Conservation (phyloP, 352 stramenopile genomes). For the Peronospora tabacina region DNA sequence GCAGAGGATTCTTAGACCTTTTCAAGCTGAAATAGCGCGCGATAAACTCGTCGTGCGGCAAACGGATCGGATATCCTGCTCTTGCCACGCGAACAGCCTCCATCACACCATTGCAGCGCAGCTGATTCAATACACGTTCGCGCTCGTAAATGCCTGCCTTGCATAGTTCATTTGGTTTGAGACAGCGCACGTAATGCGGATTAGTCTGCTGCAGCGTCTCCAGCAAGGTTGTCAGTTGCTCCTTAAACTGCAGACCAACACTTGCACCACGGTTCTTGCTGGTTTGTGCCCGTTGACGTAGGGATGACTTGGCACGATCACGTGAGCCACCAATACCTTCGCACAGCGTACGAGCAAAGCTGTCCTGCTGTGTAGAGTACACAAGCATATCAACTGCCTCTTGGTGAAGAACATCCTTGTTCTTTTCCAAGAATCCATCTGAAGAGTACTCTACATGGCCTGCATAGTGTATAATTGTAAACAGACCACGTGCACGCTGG, state of each 20-base stretch:
- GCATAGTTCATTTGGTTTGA: conserved; percentile 85
- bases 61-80: conserved; percentile 74
- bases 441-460: conserved; percentile 75
- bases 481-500: conserved; percentile 59
- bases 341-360: conserved; percentile 63
- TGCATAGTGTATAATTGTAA: conserved; percentile 80
- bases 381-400: conserved; percentile 75
- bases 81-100: conserved; percentile 81
- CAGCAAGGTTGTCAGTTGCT: conserved; percentile 64
- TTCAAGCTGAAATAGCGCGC: conserved; percentile 70
- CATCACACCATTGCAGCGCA: conserved; percentile 83
- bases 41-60: conserved; percentile 69
- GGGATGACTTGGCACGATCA: conserved; percentile 43
- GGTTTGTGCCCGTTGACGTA: conserved; percentile 42
- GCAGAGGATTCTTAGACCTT: conserved; percentile 38
- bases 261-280: conserved; percentile 70
- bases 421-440: conserved; percentile 77
- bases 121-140: conserved; percentile 72
- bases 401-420: conserved; percentile 80
- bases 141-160: conserved; percentile 49
- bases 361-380: conserved; percentile 60
- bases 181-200: conserved; percentile 84
- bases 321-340: conserved; percentile 45
- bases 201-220: conserved; percentile 66
- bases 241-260: conserved; percentile 84